Conservation (phyloP, 257 asterid genomes). For the Leptodermis oblonga region DNA sequence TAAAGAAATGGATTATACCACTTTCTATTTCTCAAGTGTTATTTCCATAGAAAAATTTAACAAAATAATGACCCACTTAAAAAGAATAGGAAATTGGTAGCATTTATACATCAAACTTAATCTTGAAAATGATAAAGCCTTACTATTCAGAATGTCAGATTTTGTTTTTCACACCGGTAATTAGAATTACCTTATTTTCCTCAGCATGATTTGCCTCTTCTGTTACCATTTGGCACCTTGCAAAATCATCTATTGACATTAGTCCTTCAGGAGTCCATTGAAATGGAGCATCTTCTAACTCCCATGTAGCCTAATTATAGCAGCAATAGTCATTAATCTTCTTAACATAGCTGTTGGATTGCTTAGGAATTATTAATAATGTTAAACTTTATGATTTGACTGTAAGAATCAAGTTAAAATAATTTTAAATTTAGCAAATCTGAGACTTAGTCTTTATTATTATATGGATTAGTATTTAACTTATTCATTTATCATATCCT, state of each 20-base stretch:
- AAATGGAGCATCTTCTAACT: slow-evolving; percentile 33
- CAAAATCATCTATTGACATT: slow-evolving; percentile 24
- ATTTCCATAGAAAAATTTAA: background rate
- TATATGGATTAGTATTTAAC: no score
- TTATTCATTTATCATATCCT: no score
- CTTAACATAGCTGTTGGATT: background rate
- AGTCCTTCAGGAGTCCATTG: slow-evolving; percentile 21
- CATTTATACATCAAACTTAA: background rate
- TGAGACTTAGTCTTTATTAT: no score
- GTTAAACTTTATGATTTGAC: no score
- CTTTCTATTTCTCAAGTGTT: no score
- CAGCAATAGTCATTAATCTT: slow-evolving; percentile 19
- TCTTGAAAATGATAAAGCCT: background rate
- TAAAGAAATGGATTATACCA: no score
- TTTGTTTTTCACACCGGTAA: background rate
- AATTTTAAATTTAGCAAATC: no score
- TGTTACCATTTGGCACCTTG: slow-evolving; percentile 16
- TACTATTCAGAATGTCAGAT: background rate
- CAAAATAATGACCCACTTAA: background rate
- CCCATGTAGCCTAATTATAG: slow-evolving; percentile 34
- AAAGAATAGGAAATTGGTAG: background rate
- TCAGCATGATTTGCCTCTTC: slow-evolving; percentile 11
- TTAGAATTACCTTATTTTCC: slow-evolving; percentile 24
- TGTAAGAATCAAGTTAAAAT: no score
- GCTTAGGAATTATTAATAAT: slow-evolving; percentile 18